phyloP scores from a whole-genome alignment of 805 yeast species.

The Ogataea dorogensis region DNA sequence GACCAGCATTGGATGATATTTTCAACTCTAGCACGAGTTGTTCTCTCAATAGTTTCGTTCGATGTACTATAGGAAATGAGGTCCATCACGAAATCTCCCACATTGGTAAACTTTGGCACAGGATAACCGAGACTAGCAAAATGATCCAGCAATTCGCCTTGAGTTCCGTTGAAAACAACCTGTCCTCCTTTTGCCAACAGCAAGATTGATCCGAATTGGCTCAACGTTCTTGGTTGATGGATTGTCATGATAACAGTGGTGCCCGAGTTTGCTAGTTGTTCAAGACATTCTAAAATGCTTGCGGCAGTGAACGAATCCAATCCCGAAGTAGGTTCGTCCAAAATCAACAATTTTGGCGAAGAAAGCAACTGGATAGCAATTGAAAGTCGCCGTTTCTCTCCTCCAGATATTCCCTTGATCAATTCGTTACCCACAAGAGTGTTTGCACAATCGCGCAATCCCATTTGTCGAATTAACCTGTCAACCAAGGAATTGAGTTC shows the following conservation, averaged over 20 bases:
- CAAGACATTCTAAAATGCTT: constrained; percentile 60
- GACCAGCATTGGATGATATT: constrained; percentile 40
- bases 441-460: constrained; percentile 73
- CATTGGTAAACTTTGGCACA: constrained; percentile 60
- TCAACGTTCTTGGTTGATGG: constrained; percentile 78
- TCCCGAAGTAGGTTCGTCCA: constrained; percentile 92
- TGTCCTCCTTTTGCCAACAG: constrained; percentile 71
- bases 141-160: constrained; percentile 44
- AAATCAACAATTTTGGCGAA: constrained; percentile 65
- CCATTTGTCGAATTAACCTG: constrained; percentile 61
- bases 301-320: constrained; percentile 77
- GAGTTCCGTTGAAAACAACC: constrained; percentile 65
- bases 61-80: constrained; percentile 58
- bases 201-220: constrained; percentile 66
- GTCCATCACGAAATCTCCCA: constrained; percentile 76
- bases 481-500: constrained; percentile 50
- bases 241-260: constrained; percentile 74
- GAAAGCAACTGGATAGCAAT: constrained; percentile 77
- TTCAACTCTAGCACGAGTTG: constrained; percentile 41
- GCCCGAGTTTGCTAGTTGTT: constrained; percentile 54
- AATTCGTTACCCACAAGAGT: constrained; percentile 63
- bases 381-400: constrained; percentile 80
- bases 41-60: constrained; percentile 39
- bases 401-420: constrained; percentile 68
- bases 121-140: constrained; percentile 49